Evolutionary conservation across 1,284 basidiomycete species (phyloP), one percentile per base, ranked within the genome.

Genomic region (Golubevia sp.): DNA sequence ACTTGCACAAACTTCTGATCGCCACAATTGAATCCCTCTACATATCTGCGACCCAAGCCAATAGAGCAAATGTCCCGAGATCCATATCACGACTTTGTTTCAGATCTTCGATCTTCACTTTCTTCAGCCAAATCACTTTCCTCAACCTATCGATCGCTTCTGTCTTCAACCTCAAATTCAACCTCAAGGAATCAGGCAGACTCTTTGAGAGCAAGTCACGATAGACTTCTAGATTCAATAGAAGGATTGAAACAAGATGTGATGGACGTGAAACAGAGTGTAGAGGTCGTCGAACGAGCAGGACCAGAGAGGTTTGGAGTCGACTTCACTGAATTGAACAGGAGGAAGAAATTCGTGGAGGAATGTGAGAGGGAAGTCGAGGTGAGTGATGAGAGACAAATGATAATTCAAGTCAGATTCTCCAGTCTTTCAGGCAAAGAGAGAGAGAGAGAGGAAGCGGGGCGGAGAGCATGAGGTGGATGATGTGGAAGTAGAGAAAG

Each of bases 51-150:
- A n/a, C n/a, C n/a, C n/a, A n/a, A n/a, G n/a, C n/a, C n/a, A n/a
- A n/a, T n/a, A n/a, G n/a, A n/a, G n/a, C n/a, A n/a, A 3, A 82
- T 82, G 78, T 68, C 77, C 1, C 56, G 68, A 30, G 79, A 82
- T 64, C 78, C 79, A 18, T 82, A 79, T 50, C 77, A 79, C 61
- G 77, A 70, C 38, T 81, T 77, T 56, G 78, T 74, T 2, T 64
- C 68, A 13, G 77, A 81, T 52, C 71, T 82, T n/a, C 64, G 67
- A 51, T 48, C 57, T 48, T 71, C 73, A 13, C 68, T 82, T 20
- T 57, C 62, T 3, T 66, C 71, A 3, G 68, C 75, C 8, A 68
- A 64, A 3, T 61, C 61, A 2, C 66, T 74, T 23, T 67, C 61
- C n/a, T 62, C 67, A 54, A 57, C 63, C 13, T 77, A 73, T 58